Evolutionary conservation across 2,329 filamentous ascomycete genomes (phyloP).

Genomic region (Talaromyces pinophilus): DNA sequence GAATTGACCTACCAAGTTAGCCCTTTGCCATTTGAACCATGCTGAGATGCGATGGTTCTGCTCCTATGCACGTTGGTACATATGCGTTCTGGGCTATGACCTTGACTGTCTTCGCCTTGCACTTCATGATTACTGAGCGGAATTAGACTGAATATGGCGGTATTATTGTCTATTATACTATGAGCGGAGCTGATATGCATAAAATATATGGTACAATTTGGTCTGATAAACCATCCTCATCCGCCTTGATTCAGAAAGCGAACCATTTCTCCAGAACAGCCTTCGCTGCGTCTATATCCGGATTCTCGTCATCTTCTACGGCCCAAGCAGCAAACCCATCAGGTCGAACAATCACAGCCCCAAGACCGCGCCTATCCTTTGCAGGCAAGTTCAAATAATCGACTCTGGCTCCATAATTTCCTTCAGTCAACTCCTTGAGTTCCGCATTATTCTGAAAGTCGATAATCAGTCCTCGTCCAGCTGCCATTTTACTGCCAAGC

Average conservation of each 20-base stretch:
- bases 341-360: conserved; percentile 34
- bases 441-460: conserved; percentile 7
- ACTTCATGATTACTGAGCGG: neutral
- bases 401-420: neutral
- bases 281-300: conserved; percentile 7
- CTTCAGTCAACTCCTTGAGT: neutral
- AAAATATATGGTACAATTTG: neutral
- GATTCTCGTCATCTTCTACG: conserved; percentile 58
- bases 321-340: conserved; percentile 40
- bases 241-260: neutral
- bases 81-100: neutral
- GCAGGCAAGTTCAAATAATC: conserved; percentile 15
- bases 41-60: neutral
- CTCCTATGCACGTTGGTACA: neutral
- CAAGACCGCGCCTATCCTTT: conserved; percentile 27
- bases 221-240: neutral
- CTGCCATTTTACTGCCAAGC: conserved; percentile 35
- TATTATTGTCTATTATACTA: neutral
- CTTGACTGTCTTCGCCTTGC: neutral
- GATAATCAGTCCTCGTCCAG: conserved; percentile 30
- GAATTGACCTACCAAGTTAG: neutral
- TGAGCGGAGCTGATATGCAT: neutral
- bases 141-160: neutral
- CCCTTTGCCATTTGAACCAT: neutral
- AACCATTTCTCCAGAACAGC: conserved; percentile 15